Base-by-base conservation (phyloP, 441 rosid genomes). In the Populus trichocarpa region DNA sequence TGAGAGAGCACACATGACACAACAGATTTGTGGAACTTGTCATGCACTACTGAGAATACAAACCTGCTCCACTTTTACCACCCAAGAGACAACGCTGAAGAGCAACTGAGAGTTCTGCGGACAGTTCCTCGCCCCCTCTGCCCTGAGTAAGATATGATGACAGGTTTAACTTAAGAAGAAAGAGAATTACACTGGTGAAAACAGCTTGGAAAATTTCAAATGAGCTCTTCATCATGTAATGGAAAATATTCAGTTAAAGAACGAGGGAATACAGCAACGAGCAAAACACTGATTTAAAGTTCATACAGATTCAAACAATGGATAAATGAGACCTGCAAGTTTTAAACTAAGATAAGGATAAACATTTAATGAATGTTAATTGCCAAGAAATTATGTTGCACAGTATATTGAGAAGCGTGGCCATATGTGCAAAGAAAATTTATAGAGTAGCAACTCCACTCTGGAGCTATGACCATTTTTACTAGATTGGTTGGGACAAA, bases 21-120 rank as follows among this genome's bases (percentile, higher is more conserved):
- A 66, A 53, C 32, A 71, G 23, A 30, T n/a, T 70, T 71, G 42
- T 18, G 63, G 28, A 16, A 2, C 57, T 36, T 22, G 3, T 38
- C 11, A 67, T 68, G 25, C 64, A 68, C 50, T 14, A 66, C 25
- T 16, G 36, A 72, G 5, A 72, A 50, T 38, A 75, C 81, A 35
- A 36, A 92, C 95, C 97, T 90, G 93, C 88, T 78, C 97, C 97
- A 72, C 91, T 93, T 87, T 90, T 92, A 80, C 93, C 93, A 75
- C 97, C 99, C 77, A 94, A 84, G 69, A 96, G 94, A 85, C 97
- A 93, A 78, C 33, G 81, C 71, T 89, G 90, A 83, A 93, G 95
- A 79, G 92, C 87, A 57, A 84, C 75, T 8, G 93, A 88, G 79
- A 93, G 98, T 82, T 93, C 97, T 75, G 89, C 70, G 59, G 97